A percentile compares a stretch with the other conserved stretches of the same genome.
phyloP scores from a whole-genome alignment of 345 rosid species.

The Boechera divaricarpa region DNA sequence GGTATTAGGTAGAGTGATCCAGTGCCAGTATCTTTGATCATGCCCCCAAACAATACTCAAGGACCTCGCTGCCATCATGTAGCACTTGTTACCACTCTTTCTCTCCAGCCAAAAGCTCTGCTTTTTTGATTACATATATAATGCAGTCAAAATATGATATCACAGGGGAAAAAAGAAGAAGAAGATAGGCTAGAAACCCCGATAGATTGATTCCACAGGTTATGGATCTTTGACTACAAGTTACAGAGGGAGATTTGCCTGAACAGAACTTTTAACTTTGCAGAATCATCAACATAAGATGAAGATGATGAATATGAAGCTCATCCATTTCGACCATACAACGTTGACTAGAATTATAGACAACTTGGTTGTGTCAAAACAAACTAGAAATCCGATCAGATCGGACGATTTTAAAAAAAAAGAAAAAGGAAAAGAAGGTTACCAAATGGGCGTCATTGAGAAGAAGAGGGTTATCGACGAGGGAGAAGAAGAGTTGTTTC shows the following conservation, averaged over 20 bases:
- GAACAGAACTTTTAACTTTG: neutral
- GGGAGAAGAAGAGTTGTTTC: conserved; percentile 59
- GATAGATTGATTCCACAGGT: neutral
- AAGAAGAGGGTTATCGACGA: conserved; percentile 55
- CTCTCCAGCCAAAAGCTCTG: conserved; percentile 73
- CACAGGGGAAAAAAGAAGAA: neutral
- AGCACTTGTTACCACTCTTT: conserved; percentile 61
- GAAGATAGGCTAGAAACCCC: neutral
- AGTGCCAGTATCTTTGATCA: conserved; percentile 64
- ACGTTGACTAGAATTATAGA: neutral
- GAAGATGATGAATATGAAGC: neutral
- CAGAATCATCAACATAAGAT: neutral
- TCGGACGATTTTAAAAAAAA: neutral
- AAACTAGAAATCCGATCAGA: neutral
- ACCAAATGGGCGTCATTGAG: conserved; percentile 52
- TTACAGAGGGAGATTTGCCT: neutral
- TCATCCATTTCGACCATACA: neutral
- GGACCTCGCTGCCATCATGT: conserved; percentile 67
- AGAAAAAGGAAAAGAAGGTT: neutral
- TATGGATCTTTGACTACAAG: neutral
- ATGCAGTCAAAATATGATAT: neutral
- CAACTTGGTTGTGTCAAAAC: neutral
- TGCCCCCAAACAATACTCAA: conserved; percentile 66
- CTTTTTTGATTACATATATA: neutral
- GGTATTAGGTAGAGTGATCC: conserved; percentile 61